A percentile compares a stretch with the other conserved stretches of the same genome.
Conservation (phyloP, 768 basidiomycete genomes). For the Lentinula boryana region DNA sequence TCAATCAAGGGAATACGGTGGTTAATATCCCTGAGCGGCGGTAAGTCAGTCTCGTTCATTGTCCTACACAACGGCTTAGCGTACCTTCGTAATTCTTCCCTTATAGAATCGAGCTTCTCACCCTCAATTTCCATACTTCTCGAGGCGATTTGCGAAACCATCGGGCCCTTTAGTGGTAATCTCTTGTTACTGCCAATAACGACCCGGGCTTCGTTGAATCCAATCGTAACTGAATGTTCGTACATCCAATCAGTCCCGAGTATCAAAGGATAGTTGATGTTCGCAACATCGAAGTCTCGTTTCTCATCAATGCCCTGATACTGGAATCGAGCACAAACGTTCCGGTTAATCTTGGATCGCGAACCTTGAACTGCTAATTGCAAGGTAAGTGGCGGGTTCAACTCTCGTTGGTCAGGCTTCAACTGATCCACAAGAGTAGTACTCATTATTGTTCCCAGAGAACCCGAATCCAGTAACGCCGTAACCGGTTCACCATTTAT, state of each 20-base stretch:
- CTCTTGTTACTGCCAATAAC: conserved; percentile 9
- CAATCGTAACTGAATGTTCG: conserved; percentile 23
- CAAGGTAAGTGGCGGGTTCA: conserved; percentile 17
- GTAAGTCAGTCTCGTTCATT: conserved; percentile 10
- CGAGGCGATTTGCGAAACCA: conserved; percentile 1
- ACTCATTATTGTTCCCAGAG: conserved; percentile 23
- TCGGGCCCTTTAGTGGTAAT: conserved; percentile 12
- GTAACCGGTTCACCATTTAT: neutral
- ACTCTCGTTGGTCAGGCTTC: conserved; percentile 9
- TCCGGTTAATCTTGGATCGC: conserved; percentile 16
- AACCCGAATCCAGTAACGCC: conserved; percentile 17
- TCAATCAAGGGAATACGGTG: conserved; percentile 23
- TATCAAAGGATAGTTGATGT: conserved; percentile 33
- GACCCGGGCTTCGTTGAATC: conserved; percentile 18
- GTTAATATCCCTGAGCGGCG: conserved; percentile 21
- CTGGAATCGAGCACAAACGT: conserved; percentile 1
- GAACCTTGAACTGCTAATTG: conserved; percentile 25
- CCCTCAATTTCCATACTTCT: conserved; percentile 5
- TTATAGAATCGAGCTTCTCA: conserved; percentile 1
- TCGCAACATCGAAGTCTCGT: conserved; percentile 29
- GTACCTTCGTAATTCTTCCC: conserved; percentile 9
- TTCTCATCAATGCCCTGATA: conserved; percentile 10
- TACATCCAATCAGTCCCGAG: conserved; percentile 28
- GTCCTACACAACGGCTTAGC: conserved; percentile 8
- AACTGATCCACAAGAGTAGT: conserved; percentile 15